These are phyloP conservation scores for Plasmodium knowlesi DNA, from an alignment of 169 alveolate species.

Conservation along the genomic window DNA sequence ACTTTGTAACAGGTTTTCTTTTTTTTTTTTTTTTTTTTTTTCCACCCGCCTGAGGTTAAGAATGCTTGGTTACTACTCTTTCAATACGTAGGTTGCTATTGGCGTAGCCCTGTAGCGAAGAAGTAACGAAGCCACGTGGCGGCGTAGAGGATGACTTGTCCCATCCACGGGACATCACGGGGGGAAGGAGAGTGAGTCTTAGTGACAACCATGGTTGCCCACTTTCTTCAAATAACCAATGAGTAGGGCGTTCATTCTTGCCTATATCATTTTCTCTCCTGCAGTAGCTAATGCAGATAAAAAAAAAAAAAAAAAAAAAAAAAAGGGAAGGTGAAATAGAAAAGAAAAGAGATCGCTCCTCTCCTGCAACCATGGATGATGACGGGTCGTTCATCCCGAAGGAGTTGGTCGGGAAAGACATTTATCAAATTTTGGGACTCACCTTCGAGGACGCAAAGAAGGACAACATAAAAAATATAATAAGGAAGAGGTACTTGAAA, in stretches of 20 bases:
- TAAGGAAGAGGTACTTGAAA: slow-evolving; percentile 46
- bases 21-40: no score
- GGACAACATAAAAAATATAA: slow-evolving; percentile 29
- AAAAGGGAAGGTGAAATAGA: neutral
- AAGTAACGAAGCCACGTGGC: neutral
- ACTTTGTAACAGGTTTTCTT: neutral
- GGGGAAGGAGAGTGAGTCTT: neutral
- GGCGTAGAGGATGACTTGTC: neutral
- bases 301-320: no score
- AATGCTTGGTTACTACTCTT: neutral
- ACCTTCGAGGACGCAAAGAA: slow-evolving; percentile 7
- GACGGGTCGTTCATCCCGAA: slow-evolving; percentile 49
- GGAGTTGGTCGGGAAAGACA: slow-evolving; percentile 55
- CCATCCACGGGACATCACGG: no score
- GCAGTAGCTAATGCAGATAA: neutral
- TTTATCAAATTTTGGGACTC: slow-evolving; percentile 43
- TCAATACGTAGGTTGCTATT: neutral
- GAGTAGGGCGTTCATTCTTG: neutral
- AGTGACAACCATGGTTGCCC: neutral
- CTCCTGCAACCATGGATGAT: neutral
- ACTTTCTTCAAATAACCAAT: neutral
- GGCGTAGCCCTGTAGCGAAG: neutral
- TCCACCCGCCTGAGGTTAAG: neutral
- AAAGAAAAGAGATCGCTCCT: neutral
- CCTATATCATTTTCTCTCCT: neutral